Conservation (phyloP, 495 filamentous ascomycete genomes). For the Pseudoneurospora amorphoporcata region DNA sequence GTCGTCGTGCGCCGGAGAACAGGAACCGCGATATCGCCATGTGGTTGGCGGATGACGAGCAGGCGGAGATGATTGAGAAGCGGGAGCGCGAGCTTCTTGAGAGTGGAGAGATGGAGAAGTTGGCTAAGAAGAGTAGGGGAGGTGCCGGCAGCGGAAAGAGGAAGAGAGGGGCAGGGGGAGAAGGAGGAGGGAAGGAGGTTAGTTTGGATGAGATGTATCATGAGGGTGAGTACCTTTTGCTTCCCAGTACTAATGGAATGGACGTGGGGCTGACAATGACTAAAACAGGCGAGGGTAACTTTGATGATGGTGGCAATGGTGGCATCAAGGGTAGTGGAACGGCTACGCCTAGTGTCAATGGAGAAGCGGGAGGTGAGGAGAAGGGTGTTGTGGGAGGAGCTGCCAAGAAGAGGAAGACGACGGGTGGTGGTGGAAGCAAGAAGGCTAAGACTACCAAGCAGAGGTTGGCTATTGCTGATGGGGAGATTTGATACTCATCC, state of each 20-base stretch:
- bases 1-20: slow-evolving; percentile 70
- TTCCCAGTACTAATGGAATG: background rate
- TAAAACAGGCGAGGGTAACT: slow-evolving; percentile 74
- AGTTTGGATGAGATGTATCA: slow-evolving; percentile 97
- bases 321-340: slow-evolving; percentile 66
- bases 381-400: slow-evolving; percentile 42
- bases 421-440: slow-evolving; percentile 49
- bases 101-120: slow-evolving; percentile 48
- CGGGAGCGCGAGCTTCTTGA: slow-evolving; percentile 75
- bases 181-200: slow-evolving; percentile 38
- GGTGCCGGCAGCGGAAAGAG: background rate
- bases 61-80: slow-evolving; percentile 80
- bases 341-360: slow-evolving; percentile 63
- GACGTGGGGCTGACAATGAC: slow-evolving; percentile 7
- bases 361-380: slow-evolving; percentile 36
- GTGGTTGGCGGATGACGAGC: slow-evolving; percentile 94
- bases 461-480: slow-evolving; percentile 77
- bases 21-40: slow-evolving; percentile 91
- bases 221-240: slow-evolving; percentile 58
- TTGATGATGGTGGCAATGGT: slow-evolving; percentile 50
- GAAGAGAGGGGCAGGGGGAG: slow-evolving; percentile 30
- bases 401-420: slow-evolving; percentile 36
- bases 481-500: slow-evolving; percentile 39
- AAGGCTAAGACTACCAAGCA: slow-evolving; percentile 90
- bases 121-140: slow-evolving; percentile 47